phyloP scores from a whole-genome alignment of 2,329 filamentous ascomycete genomes.

The Cordyceps cicadae region DNA sequence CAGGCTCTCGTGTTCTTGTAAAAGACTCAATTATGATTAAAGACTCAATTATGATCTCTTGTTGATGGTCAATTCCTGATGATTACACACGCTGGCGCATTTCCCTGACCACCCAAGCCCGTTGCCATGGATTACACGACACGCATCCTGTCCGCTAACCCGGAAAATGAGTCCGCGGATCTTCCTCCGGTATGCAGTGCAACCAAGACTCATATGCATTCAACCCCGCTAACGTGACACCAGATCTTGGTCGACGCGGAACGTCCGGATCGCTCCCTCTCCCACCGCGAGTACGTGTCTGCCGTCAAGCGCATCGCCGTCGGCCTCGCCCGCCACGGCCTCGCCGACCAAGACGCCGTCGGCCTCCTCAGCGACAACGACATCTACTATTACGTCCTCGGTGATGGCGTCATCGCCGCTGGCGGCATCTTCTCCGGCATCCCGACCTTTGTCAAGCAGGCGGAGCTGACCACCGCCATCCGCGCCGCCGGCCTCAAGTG shows the following conservation, averaged over 20 bases:
- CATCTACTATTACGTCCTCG: conserved; percentile 6
- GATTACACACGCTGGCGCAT: neutral
- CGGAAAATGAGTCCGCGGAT: neutral
- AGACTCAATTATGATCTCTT: neutral
- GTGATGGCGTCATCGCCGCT: conserved; percentile 2
- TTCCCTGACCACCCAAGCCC: neutral
- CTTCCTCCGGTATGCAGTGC: neutral
- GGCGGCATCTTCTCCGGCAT: neutral
- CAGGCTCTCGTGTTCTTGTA: neutral
- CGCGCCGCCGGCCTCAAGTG: neutral
- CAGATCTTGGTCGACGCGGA: conserved; percentile 5
- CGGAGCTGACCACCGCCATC: conserved; percentile 8
- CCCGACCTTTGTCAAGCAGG: conserved; percentile 10
- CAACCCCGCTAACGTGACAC: neutral
- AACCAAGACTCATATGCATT: no score
- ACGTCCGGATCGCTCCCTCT: neutral
- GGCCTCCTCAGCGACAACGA: conserved; percentile 8
- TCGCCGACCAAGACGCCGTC: conserved; percentile 4
- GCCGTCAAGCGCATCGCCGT: conserved; percentile 1
- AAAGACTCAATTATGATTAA: neutral
- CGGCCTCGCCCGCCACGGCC: neutral
- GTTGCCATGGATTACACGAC: neutral
- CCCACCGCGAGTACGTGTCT: neutral
- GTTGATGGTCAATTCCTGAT: neutral
- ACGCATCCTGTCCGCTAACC: neutral